A percentile compares a stretch with the other conserved stretches of the same genome.
phyloP scores from a whole-genome alignment of 1,284 basidiomycete genomes.

The Cutaneotrichosporon sp. region DNA sequence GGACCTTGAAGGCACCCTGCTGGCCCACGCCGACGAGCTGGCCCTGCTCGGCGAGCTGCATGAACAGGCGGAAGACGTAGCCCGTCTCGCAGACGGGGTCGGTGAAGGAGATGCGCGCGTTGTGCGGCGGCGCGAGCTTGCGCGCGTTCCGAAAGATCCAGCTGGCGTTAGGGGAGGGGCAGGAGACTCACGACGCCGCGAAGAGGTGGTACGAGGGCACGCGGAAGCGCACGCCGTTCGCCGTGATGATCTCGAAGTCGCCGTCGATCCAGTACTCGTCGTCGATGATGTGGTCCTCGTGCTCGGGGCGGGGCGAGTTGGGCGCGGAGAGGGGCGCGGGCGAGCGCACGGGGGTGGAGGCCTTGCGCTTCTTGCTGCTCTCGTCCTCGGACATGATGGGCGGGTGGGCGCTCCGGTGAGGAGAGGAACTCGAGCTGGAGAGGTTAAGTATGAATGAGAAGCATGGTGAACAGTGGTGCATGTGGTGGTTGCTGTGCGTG shows the following conservation, averaged over 20 bases:
- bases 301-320: background rate
- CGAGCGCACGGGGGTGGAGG: background rate
- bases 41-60: background rate
- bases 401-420: background rate
- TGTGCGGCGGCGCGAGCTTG: too few species aligned
- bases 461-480: background rate
- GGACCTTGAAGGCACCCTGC: background rate
- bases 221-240: background rate
- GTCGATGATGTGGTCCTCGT: background rate
- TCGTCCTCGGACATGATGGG: background rate
- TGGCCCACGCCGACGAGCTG: background rate
- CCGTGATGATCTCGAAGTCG: constrained; percentile 5
- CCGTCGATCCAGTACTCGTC: background rate
- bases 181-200: background rate
- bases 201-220: background rate
- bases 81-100: background rate
- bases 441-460: background rate
- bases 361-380: too few species aligned
- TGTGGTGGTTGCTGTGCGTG: too few species aligned
- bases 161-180: background rate
- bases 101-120: background rate
- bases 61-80: background rate
- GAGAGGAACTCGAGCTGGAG: background rate
- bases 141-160: background rate
- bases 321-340: background rate